phyloP scores from a whole-genome alignment of 2,329 filamentous ascomycete genomes.

The Fonsecaea nubica region DNA sequence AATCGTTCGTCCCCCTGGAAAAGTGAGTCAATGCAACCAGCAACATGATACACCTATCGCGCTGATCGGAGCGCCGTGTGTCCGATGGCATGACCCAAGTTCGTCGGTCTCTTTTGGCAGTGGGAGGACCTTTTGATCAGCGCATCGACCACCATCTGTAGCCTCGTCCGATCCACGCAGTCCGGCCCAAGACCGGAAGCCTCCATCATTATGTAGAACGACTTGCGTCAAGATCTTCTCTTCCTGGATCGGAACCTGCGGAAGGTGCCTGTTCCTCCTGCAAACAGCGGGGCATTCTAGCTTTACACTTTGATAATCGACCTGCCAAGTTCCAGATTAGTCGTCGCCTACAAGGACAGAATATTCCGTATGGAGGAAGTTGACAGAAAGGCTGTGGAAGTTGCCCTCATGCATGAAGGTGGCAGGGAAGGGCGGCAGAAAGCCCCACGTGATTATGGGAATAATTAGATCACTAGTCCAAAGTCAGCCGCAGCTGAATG shows the following conservation, averaged over 20 bases:
- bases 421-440: not conserved
- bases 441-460: not conserved
- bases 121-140: not conserved
- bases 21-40: no score
- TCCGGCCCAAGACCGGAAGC: not conserved
- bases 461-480: not conserved
- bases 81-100: not conserved
- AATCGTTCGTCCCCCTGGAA: no score
- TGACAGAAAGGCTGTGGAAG: not conserved
- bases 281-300: not conserved
- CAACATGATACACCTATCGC: no score
- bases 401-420: not conserved
- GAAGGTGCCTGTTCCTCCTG: not conserved
- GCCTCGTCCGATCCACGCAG: not conserved
- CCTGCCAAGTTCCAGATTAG: not conserved
- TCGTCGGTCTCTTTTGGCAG: not conserved
- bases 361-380: not conserved
- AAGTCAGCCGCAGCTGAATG: constrained; percentile 20
- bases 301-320: not conserved
- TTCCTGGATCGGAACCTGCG: not conserved
- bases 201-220: not conserved
- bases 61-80: not conserved
- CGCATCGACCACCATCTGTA: not conserved
- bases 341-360: not conserved
- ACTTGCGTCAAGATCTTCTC: not conserved